phyloP scores from a whole-genome alignment of 2,329 filamentous ascomycete species.

The Fusarium verticillioides region DNA sequence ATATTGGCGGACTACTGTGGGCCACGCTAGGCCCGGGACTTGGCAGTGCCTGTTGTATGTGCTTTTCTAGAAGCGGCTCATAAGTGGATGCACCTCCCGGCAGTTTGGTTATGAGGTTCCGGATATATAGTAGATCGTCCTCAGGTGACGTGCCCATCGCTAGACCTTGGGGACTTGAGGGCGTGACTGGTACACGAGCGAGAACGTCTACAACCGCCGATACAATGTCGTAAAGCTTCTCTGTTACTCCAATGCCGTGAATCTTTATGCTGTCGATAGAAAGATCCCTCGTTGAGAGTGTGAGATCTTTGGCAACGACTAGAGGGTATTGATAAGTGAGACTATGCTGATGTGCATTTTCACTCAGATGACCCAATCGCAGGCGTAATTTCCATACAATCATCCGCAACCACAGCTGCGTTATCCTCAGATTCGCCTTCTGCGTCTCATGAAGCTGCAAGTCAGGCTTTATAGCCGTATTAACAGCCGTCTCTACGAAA shows the following conservation, averaged over 20 bases:
- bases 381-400: slow-evolving; percentile 59
- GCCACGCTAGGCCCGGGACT: slow-evolving; percentile 26
- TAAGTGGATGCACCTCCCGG: slow-evolving; percentile 54
- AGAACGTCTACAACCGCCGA: slow-evolving; percentile 58
- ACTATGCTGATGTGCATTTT: slow-evolving; percentile 47
- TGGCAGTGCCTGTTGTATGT: slow-evolving; percentile 52
- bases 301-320: slow-evolving; percentile 54
- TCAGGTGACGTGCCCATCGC: slow-evolving; percentile 47
- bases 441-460: slow-evolving; percentile 55
- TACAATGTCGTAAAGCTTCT: slow-evolving; percentile 59
- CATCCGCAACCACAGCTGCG: slow-evolving; percentile 58
- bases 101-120: slow-evolving; percentile 51
- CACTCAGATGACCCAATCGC: slow-evolving; percentile 54
- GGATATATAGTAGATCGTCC: slow-evolving; percentile 53
- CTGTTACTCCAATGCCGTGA: slow-evolving; percentile 58
- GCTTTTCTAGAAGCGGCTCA: slow-evolving; percentile 53
- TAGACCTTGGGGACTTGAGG: slow-evolving; percentile 40
- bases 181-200: slow-evolving; percentile 53
- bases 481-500: slow-evolving; percentile 51
- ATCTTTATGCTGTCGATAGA: slow-evolving; percentile 54
- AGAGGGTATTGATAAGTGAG: slow-evolving; percentile 57
- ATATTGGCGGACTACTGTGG: neutral
- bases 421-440: slow-evolving; percentile 57
- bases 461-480: slow-evolving; percentile 50
- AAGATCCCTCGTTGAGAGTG: slow-evolving; percentile 52